Evolutionary conservation across 306 rosid genomes (phyloP).

Genomic region (Herpetospermum pedunculosum): DNA sequence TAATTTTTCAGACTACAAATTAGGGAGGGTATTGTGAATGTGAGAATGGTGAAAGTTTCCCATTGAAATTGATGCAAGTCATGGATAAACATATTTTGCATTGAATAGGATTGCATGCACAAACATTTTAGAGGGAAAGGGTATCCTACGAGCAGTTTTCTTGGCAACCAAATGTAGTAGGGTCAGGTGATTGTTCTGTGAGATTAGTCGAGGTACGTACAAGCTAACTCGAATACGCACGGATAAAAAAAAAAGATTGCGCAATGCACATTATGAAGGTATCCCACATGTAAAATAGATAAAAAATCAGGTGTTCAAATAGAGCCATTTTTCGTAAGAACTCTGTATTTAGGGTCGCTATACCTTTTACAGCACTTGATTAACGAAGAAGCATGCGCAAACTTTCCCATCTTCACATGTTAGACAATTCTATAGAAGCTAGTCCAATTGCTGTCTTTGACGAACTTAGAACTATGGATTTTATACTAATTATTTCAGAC

Average conservation of each 20-base stretch:
- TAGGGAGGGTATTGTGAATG: background rate
- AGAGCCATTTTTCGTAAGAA: background rate
- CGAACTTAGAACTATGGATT: background rate
- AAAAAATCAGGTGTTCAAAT: background rate
- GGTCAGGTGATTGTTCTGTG: no score
- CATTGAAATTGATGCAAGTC: background rate
- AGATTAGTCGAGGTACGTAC: no score
- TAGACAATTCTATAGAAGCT: background rate
- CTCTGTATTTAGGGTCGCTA: background rate
- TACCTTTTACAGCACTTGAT: background rate
- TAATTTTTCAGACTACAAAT: background rate
- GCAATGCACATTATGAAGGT: background rate
- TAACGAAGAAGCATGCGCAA: background rate
- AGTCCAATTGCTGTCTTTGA: background rate
- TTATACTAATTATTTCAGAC: background rate
- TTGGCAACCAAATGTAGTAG: no score
- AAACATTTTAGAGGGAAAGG: no score
- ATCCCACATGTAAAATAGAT: background rate
- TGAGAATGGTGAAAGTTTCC: background rate
- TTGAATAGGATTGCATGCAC: no score
- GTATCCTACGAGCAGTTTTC: no score
- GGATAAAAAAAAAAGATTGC: no score
- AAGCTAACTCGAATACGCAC: no score
- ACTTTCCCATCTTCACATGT: background rate
- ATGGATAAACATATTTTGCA: background rate